These are phyloP conservation scores for Metschnikowia aberdeeniae DNA, from an alignment of 805 yeast genomes.

Conservation along the genomic window DNA sequence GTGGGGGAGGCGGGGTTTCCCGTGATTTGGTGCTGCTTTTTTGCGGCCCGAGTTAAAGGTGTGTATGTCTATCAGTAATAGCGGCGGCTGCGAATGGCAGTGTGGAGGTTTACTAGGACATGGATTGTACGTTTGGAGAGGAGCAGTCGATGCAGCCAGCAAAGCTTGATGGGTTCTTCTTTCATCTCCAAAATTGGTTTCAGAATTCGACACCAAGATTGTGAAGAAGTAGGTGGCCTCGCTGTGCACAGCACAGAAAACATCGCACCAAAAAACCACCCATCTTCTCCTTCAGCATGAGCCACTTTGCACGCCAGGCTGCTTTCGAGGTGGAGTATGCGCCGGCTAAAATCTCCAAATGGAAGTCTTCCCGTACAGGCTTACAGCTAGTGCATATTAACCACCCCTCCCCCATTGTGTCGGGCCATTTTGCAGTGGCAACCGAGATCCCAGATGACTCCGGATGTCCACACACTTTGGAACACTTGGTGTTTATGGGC, in stretches of 20 bases:
- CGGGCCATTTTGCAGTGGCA: slow-evolving; percentile 94
- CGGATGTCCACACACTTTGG: slow-evolving; percentile 94
- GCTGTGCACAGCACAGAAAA: background rate
- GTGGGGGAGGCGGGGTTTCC: too few species aligned
- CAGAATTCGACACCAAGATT: too few species aligned
- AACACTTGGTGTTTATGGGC: slow-evolving; percentile 94
- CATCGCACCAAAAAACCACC: background rate
- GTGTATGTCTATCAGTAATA: too few species aligned
- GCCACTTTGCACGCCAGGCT: slow-evolving; percentile 28
- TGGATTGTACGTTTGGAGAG: too few species aligned
- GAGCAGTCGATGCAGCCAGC: too few species aligned
- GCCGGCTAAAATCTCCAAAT: slow-evolving; percentile 65
- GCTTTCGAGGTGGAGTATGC: slow-evolving; percentile 69
- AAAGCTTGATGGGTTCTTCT: too few species aligned
- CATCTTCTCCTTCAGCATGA: slow-evolving; percentile 6
- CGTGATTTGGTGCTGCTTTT: too few species aligned
- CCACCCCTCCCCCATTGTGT: slow-evolving; percentile 81
- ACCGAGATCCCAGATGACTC: slow-evolving; percentile 84
- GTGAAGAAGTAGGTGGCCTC: background rate
- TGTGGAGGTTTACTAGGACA: too few species aligned
- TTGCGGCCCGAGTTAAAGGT: too few species aligned
- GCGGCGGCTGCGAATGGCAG: too few species aligned
- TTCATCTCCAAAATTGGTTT: too few species aligned
- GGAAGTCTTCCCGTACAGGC: slow-evolving; percentile 78
- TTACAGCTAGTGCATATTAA: slow-evolving; percentile 72